Evolutionary conservation across 2,329 filamentous ascomycete genomes (phyloP).

Genomic region (Microsporum canis): DNA sequence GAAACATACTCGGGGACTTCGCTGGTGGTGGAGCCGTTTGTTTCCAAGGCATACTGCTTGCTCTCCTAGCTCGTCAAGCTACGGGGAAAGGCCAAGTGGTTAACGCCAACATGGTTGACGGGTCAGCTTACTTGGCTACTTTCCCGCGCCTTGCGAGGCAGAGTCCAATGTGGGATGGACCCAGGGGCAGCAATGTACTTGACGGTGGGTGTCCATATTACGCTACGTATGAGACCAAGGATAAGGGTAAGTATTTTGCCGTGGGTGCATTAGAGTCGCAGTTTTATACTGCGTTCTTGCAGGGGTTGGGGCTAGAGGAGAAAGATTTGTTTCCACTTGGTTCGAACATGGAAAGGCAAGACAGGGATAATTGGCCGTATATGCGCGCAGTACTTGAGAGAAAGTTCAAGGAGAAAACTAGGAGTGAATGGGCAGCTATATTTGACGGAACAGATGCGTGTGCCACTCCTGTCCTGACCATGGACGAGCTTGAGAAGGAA

Average conservation of each 20-base stretch:
- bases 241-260: conserved; percentile 62
- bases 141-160: conserved; percentile 61
- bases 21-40: conserved; percentile 76
- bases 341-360: conserved; percentile 45
- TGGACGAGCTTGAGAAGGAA: conserved; percentile 55
- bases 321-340: conserved; percentile 30
- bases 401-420: conserved; percentile 57
- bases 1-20: conserved; percentile 81
- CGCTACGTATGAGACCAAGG: conserved; percentile 73
- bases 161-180: conserved; percentile 49
- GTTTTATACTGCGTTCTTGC: conserved; percentile 61
- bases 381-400: conserved; percentile 50
- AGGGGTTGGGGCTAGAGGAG: conserved; percentile 51
- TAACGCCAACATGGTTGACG: conserved; percentile 95
- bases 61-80: conserved; percentile 54
- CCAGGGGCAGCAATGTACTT: conserved; percentile 63
- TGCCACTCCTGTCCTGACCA: conserved; percentile 74
- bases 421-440: conserved; percentile 68
- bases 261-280: conserved; percentile 85
- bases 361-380: conserved; percentile 56
- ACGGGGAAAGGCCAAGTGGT: conserved; percentile 74
- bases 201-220: conserved; percentile 85
- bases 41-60: conserved; percentile 71
- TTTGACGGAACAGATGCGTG: conserved; percentile 92
- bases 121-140: conserved; percentile 63